Base-by-base conservation (phyloP, 768 basidiomycete genomes). In the Fomitopsis pulvina region DNA sequence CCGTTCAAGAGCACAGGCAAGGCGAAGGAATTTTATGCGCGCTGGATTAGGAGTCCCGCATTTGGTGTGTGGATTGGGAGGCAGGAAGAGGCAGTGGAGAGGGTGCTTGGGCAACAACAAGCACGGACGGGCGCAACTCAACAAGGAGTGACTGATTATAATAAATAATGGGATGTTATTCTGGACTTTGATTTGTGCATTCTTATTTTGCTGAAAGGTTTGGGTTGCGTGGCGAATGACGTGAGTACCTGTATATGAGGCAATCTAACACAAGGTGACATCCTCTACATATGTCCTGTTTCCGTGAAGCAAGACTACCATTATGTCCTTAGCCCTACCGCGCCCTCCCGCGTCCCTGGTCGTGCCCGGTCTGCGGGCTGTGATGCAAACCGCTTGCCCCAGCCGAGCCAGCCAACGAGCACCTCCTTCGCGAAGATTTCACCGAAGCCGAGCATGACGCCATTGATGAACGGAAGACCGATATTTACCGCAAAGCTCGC, bases 391-490 rank as follows among this genome's bases (percentile, higher is more conserved):
- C 57, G 56, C 11, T 57, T 57, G 12, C 47, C 56, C 63, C 68
- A 76, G 30, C 74, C 74, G 37, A 76, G 62, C 75, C 75, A 76
- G 6, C 66, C 63, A 16, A 87, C 67, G 16, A 88, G 64, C n/a
- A 87, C 74, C 40, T 85, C 79, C 66, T 86, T 87, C 29, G 87
- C 92, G 62, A 93, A 92, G 44, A 95, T 87, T 67, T 95, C 92
- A 34, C 92, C 92, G 62, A 94, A 93, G n/a, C 92, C 92, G 45
- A 93, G 80, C 92, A 95, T 95, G 51, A 95, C 87, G 18, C 92
- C 92, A 56, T 94, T 95, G 8, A 95, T 77, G 65, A 95, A 95
- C 0, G 92, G 92, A 32, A 95, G 74, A 0, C 87, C 63, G 53
- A 95, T 63, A 63, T 95, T 94, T 63, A 95, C 87, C 24, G 86